Evolutionary conservation across 768 basidiomycete genomes (phyloP), one percentile per base, ranked within the genome.

Genomic region (Hygrocybe coccinea): DNA sequence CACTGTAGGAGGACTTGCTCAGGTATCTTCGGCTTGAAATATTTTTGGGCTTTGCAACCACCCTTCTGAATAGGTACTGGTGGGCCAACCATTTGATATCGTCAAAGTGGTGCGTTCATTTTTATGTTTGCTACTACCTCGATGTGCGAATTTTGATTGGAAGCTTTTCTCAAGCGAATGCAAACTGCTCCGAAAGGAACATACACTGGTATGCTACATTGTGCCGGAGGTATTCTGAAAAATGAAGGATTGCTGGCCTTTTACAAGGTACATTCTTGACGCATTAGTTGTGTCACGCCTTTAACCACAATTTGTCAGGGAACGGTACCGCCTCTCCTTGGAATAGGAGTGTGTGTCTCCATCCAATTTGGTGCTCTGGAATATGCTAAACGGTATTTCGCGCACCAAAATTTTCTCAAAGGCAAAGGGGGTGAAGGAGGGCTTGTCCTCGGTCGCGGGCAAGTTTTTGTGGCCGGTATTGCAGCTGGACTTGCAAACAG

Each of bases 21-120:
- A 95, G 82, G 90, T 84, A 61, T 41, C 17, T 12, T 46, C 25
- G n/a, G 24, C 21, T 3, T 17, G 12, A 22, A 11, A 2, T 12
- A 25, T n/a, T 25, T 5, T 6, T 1, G n/a, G 38, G 25, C 21
- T 50, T 38, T 38, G n/a, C 21, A 19, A 17, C 25, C 25, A 7
- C n/a, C 45, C 47, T 21, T 15, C 39, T 19, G 41, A 15, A 19
- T 52, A 91, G 88, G 89, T 92, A 57, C 77, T 93, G 45, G 91
- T 93, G 46, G 92, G 91, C 47, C 91, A 95, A 70, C 94, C 94
- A 11, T 97, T 97, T 71, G 94, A 97, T 71, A 94, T 95, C 60
- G 90, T 94, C 74, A 97, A 97, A 86, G 91, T 94, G 74, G 91
- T 92, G 67, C 67, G 89, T 82, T 59, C 50, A 56, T 47, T 56